Conservation (phyloP, 306 rosid genomes). For the Quillaja saponaria region DNA sequence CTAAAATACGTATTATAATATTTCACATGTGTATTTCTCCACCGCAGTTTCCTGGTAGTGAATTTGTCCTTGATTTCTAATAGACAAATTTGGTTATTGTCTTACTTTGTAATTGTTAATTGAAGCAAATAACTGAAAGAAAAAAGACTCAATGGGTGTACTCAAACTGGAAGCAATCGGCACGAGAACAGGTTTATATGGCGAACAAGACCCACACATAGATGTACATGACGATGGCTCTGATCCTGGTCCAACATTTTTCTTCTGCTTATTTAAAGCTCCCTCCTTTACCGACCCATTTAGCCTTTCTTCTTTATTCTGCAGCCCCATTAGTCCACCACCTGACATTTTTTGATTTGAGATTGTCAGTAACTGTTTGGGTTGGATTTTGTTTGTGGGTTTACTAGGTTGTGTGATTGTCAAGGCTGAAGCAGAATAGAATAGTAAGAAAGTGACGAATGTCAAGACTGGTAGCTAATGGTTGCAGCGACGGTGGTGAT, state of each 20-base stretch:
- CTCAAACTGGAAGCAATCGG: conserved; percentile 78
- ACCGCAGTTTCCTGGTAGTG: not conserved
- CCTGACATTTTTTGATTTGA: conserved; percentile 20
- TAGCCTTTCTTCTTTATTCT: conserved; percentile 2
- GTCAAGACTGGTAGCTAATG: conserved; percentile 40
- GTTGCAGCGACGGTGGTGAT: conserved; percentile 35
- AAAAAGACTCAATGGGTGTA: conserved; percentile 68
- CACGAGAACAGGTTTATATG: conserved; percentile 79
- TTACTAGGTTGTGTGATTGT: conserved; percentile 50
- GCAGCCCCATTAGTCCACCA: conserved; percentile 22
- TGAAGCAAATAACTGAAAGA: no score
- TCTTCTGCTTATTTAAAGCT: conserved; percentile 36
- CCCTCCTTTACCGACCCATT: conserved; percentile 1
- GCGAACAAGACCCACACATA: conserved; percentile 81
- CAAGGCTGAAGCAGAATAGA: conserved; percentile 46
- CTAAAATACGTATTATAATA: no score
- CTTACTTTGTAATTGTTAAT: no score
- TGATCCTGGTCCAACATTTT: conserved; percentile 84
- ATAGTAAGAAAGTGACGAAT: conserved; percentile 55
- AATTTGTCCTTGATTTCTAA: no score
- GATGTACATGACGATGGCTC: conserved; percentile 79
- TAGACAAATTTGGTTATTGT: no score
- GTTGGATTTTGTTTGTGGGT: not conserved
- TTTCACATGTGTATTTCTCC: no score
- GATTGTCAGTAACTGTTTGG: not conserved